phyloP scores from a whole-genome alignment of 2,329 filamentous ascomycete genomes.

The Ophiocordyceps camponoti-leonardi region DNA sequence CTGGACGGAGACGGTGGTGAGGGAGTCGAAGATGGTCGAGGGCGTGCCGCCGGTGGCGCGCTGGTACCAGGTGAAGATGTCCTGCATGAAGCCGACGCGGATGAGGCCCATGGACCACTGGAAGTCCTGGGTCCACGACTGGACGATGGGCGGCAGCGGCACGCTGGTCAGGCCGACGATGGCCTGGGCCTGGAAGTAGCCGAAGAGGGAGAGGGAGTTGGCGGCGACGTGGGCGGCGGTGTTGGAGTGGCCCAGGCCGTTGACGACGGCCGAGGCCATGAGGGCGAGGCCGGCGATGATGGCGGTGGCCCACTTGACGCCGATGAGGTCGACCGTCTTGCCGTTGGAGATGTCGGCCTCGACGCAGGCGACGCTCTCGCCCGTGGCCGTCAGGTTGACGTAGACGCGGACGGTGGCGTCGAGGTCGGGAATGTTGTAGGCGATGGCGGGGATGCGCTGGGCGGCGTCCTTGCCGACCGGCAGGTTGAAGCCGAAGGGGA shows the following conservation, averaged over 20 bases:
- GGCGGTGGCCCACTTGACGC: slow-evolving; percentile 79
- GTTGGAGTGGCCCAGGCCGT: slow-evolving; percentile 80
- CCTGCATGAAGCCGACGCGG: slow-evolving; percentile 68
- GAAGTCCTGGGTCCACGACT: slow-evolving; percentile 93
- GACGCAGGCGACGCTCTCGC: slow-evolving; percentile 61
- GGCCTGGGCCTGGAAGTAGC: slow-evolving; percentile 88
- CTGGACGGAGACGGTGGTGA: slow-evolving; percentile 64
- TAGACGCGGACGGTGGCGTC: slow-evolving; percentile 72
- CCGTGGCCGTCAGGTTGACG: slow-evolving; percentile 51
- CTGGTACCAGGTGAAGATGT: slow-evolving; percentile 89
- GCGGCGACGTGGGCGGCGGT: slow-evolving; percentile 88
- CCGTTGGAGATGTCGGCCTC: slow-evolving; percentile 80
- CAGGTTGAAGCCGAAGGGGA: slow-evolving; percentile 58
- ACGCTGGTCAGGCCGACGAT: slow-evolving; percentile 77
- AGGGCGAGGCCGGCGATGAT: slow-evolving; percentile 74
- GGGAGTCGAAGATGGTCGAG: slow-evolving; percentile 57
- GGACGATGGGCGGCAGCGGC: slow-evolving; percentile 68
- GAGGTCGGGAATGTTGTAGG: slow-evolving; percentile 78
- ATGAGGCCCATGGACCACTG: slow-evolving; percentile 98
- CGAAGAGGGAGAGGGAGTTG: slow-evolving; percentile 84
- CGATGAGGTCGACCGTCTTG: slow-evolving; percentile 77
- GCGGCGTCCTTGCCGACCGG: slow-evolving; percentile 38
- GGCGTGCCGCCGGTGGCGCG: slow-evolving; percentile 79
- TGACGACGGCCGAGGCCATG: slow-evolving; percentile 72
- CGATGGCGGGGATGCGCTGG: slow-evolving; percentile 58